phyloP scores from a whole-genome alignment of 192 early-diverging fungal genomes.

The Podila clonocystis region DNA sequence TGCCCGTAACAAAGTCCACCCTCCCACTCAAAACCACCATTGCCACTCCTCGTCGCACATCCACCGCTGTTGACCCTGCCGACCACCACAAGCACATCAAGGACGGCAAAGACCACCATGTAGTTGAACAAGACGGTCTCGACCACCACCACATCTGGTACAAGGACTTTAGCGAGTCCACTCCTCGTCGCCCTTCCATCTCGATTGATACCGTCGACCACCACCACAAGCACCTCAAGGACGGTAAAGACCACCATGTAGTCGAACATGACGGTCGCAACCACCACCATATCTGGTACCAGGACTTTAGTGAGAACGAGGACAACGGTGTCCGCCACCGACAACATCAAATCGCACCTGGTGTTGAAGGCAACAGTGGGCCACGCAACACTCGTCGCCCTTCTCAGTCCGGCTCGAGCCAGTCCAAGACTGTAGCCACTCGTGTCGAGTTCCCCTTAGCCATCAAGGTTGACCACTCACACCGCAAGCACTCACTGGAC shows the following conservation, averaged over 20 bases:
- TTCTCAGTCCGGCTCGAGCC: background rate
- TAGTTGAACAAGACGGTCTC: slow-evolving; percentile 4
- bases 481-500: slow-evolving; percentile 5
- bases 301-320: slow-evolving; percentile 13
- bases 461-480: slow-evolving; percentile 11
- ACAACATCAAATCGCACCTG: background rate
- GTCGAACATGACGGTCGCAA: slow-evolving; percentile 9
- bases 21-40: too few relatives aligned
- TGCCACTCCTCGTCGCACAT: background rate
- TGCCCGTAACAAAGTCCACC: too few relatives aligned
- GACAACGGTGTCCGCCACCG: background rate
- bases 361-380: too few relatives aligned
- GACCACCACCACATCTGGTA: slow-evolving; percentile 30
- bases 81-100: slow-evolving; percentile 2
- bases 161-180: slow-evolving; percentile 1
- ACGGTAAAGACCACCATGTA: slow-evolving; percentile 21
- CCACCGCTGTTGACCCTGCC: background rate
- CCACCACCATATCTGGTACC: slow-evolving; percentile 24
- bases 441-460: slow-evolving; percentile 7
- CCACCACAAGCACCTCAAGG: slow-evolving; percentile 2
- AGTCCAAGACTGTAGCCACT: slow-evolving; percentile 2
- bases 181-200: background rate
- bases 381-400: background rate
- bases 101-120: slow-evolving; percentile 18
- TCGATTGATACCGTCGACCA: background rate